Evolutionary conservation across 2,329 filamentous ascomycete genomes (phyloP).

Genomic region (Rhynchosporium graminicola): DNA sequence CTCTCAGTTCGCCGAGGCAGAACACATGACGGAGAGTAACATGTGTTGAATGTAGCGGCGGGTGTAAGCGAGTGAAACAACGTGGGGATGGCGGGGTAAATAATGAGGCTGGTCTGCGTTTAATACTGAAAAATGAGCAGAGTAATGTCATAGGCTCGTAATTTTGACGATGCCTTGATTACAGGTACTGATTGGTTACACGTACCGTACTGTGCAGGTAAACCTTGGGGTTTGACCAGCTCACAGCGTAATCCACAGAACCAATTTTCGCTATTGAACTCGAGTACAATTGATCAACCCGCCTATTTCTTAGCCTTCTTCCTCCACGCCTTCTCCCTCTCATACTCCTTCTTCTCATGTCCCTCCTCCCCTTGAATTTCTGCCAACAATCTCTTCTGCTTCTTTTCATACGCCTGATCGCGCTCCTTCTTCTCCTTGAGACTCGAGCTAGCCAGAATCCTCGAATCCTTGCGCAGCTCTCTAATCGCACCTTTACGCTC

Average conservation of each 20-base stretch:
- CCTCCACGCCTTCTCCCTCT: conserved; percentile 76
- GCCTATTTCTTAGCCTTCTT: conserved; percentile 61
- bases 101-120: too few species aligned
- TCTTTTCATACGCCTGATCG: conserved; percentile 93
- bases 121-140: too few species aligned
- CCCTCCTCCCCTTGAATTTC: conserved; percentile 97
- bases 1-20: conserved; percentile 17
- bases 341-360: conserved; percentile 82
- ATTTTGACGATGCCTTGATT: too few species aligned
- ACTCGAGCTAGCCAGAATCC: conserved; percentile 89
- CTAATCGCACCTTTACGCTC: conserved; percentile 94
- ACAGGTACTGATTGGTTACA: too few species aligned
- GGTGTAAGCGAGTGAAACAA: not conserved
- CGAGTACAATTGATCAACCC: not conserved
- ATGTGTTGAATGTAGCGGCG: not conserved
- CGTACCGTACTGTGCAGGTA: too few species aligned
- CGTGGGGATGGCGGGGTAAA: too few species aligned
- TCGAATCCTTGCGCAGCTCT: conserved; percentile 91
- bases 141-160: too few species aligned
- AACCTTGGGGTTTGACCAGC: too few species aligned
- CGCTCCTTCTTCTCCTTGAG: conserved; percentile 89
- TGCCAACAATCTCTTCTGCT: conserved; percentile 86
- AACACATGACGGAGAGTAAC: not conserved
- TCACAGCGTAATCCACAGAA: too few species aligned
- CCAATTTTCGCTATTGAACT: too few species aligned